Percentiles rank a stretch among this genome's conserved stretches.
Conservation (phyloP, 2,329 filamentous ascomycete species). For the Alternaria consortialis region DNA sequence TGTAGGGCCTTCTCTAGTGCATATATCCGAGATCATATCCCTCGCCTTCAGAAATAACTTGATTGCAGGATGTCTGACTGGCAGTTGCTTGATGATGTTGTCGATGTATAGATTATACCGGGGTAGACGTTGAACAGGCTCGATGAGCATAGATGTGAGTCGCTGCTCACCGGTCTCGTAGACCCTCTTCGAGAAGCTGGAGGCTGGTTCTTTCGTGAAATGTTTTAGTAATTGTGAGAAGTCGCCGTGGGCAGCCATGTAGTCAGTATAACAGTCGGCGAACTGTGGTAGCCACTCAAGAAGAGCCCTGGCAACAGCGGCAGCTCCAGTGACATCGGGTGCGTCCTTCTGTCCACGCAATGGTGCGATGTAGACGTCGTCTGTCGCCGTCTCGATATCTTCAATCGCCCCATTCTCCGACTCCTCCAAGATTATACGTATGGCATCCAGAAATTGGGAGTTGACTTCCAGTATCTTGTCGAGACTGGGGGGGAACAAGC, state of each 20-base stretch:
- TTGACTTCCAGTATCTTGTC: conserved; percentile 85
- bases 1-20: conserved; percentile 81
- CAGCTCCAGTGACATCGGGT: conserved; percentile 79
- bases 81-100: conserved; percentile 87
- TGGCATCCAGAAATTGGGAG: conserved; percentile 77
- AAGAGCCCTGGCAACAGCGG: conserved; percentile 80
- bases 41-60: conserved; percentile 85
- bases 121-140: conserved; percentile 92
- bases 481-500: conserved; percentile 82
- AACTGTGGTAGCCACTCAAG: conserved; percentile 95
- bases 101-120: conserved; percentile 97
- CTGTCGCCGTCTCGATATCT: conserved; percentile 71
- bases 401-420: conserved; percentile 81
- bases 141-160: conserved; percentile 90
- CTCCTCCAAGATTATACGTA: conserved; percentile 79
- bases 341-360: conserved; percentile 46
- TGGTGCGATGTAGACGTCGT: conserved; percentile 50
- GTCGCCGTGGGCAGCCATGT: conserved; percentile 88
- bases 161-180: conserved; percentile 88
- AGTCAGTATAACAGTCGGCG: conserved; percentile 88
- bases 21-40: conserved; percentile 95
- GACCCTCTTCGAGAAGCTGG: conserved; percentile 82
- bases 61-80: conserved; percentile 84
- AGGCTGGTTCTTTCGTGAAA: conserved; percentile 78
- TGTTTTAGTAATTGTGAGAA: conserved; percentile 83